Percentiles rank a stretch among this genome's conserved stretches.
These are phyloP conservation scores for Dovyalis caffra DNA, from an alignment of 345 rosid genomes.

Conservation along the genomic window DNA sequence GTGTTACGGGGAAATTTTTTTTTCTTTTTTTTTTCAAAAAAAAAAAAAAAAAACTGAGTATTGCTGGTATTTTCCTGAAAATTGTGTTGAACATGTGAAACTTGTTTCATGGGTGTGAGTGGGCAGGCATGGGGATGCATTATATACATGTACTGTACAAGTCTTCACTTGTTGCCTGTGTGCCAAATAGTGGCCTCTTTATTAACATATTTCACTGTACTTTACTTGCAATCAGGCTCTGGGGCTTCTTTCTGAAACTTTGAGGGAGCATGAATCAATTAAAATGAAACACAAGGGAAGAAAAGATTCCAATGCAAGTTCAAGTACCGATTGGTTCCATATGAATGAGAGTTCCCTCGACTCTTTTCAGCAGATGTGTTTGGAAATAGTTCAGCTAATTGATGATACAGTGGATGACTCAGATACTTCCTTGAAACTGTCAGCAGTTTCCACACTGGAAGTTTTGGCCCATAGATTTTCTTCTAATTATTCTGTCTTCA, in stretches of 20 bases:
- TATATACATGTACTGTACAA: background rate
- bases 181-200: constrained; percentile 2
- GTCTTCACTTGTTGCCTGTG: background rate
- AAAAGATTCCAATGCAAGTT: constrained; percentile 31
- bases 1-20: no score
- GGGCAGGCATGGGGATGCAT: background rate
- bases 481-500: constrained; percentile 60
- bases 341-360: constrained; percentile 53
- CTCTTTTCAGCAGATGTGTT: constrained; percentile 58
- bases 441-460: constrained; percentile 78
- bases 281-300: constrained; percentile 45
- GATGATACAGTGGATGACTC: constrained; percentile 51
- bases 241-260: constrained; percentile 63
- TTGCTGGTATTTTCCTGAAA: background rate
- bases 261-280: constrained; percentile 46
- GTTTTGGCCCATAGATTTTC: constrained; percentile 66
- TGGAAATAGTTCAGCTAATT: constrained; percentile 59
- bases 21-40: no score
- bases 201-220: background rate
- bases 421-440: constrained; percentile 50
- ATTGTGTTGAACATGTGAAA: background rate
- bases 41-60: no score
- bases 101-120: no score
- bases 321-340: constrained; percentile 48
- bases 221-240: constrained; percentile 57